Conservation (phyloP, 2,329 filamentous ascomycete genomes). For the Cephalotrichum gorgonifer region DNA sequence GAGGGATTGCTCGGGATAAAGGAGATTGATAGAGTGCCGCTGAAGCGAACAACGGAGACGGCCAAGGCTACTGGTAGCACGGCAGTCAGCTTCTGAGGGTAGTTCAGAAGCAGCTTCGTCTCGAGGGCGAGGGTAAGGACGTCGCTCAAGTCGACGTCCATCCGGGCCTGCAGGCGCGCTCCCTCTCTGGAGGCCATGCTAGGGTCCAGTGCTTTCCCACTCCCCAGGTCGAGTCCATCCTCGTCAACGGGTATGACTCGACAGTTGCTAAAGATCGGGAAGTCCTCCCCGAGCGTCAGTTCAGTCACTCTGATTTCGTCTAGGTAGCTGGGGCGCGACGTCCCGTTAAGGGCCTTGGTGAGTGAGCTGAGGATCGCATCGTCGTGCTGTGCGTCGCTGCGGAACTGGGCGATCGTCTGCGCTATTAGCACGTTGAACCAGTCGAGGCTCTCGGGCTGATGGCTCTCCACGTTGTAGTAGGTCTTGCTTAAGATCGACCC, state of each 20-base stretch:
- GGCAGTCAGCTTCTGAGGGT: slow-evolving; percentile 79
- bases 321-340: slow-evolving; percentile 77
- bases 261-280: slow-evolving; percentile 97
- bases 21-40: slow-evolving; percentile 84
- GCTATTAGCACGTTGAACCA: slow-evolving; percentile 99
- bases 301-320: slow-evolving; percentile 92
- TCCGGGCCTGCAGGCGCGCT: slow-evolving; percentile 76
- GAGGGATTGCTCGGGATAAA: slow-evolving; percentile 71
- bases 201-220: slow-evolving; percentile 39
- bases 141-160: slow-evolving; percentile 95
- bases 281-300: slow-evolving; percentile 89
- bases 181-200: slow-evolving; percentile 48
- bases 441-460: slow-evolving; percentile 92
- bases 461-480: slow-evolving; percentile 91
- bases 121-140: slow-evolving; percentile 92
- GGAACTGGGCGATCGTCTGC: slow-evolving; percentile 91
- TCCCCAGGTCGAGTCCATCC: slow-evolving; percentile 52
- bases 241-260: slow-evolving; percentile 86
- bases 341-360: slow-evolving; percentile 78
- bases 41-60: slow-evolving; percentile 88
- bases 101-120: slow-evolving; percentile 89
- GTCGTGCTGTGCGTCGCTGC: slow-evolving; percentile 84
- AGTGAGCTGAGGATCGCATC: slow-evolving; percentile 81
- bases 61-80: slow-evolving; percentile 85
- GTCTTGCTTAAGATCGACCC: slow-evolving; percentile 91